phyloP scores from a whole-genome alignment of 2,329 filamentous ascomycete genomes.

The Colletotrichum limetticola region DNA sequence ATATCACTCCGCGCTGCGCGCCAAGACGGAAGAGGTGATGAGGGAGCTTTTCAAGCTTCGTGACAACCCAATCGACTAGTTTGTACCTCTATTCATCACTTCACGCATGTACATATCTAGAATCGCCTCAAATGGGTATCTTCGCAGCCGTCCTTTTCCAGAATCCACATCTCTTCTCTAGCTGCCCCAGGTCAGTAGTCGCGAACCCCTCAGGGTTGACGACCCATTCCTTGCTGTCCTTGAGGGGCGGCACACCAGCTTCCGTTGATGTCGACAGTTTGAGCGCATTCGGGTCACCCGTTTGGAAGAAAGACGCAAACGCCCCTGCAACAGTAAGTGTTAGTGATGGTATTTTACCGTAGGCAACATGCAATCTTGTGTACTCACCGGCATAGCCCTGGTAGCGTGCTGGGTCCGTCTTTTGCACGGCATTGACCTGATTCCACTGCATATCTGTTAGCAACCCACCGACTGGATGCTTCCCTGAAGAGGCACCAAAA shows the following conservation, averaged over 20 bases:
- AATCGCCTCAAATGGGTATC: constrained; percentile 54
- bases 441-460: constrained; percentile 59
- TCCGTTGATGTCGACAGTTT: constrained; percentile 60
- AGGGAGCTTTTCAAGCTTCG: constrained; percentile 80
- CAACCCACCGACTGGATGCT: background rate
- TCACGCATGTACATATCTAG: constrained; percentile 2
- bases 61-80: constrained; percentile 71
- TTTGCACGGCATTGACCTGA: constrained; percentile 61
- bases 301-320: constrained; percentile 69
- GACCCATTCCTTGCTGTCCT: constrained; percentile 59
- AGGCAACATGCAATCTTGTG: constrained; percentile 14
- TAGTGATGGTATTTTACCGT: background rate
- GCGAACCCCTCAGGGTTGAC: constrained; percentile 57
- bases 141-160: constrained; percentile 59
- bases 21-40: constrained; percentile 80
- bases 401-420: constrained; percentile 63
- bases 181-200: constrained; percentile 46
- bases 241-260: constrained; percentile 56
- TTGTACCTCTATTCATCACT: background rate
- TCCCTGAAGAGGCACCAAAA: constrained; percentile 12
- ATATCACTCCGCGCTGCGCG: constrained; percentile 86
- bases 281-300: constrained; percentile 66
- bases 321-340: constrained; percentile 53
- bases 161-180: constrained; percentile 62
- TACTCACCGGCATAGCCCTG: constrained; percentile 54